A percentile compares a stretch with the other conserved stretches of the same genome.
Evolutionary conservation across 2,329 filamentous ascomycete species (phyloP).

Genomic region (Diaporthe ilicicola): DNA sequence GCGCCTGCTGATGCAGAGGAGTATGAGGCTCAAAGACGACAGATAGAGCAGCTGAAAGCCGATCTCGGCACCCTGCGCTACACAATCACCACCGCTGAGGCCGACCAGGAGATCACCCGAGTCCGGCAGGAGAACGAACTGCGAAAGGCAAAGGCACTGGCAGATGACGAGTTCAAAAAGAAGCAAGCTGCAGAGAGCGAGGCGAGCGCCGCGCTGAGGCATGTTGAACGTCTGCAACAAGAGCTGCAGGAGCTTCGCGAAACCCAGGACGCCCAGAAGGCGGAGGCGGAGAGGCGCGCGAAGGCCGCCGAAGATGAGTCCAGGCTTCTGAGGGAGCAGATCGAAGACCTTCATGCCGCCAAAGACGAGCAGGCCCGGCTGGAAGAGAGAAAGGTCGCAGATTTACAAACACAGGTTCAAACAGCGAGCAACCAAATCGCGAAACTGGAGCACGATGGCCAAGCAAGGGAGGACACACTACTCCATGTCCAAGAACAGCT

Average conservation of each 20-base stretch:
- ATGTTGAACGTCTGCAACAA: slow-evolving; percentile 57
- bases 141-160: slow-evolving; percentile 78
- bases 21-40: slow-evolving; percentile 64
- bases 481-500: slow-evolving; percentile 73
- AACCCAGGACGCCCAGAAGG: slow-evolving; percentile 62
- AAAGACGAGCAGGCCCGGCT: slow-evolving; percentile 76
- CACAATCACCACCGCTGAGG: slow-evolving; percentile 84
- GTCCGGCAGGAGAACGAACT: slow-evolving; percentile 86
- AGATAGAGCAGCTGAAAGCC: slow-evolving; percentile 83
- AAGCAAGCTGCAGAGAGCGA: slow-evolving; percentile 68
- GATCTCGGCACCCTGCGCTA: slow-evolving; percentile 90
- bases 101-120: slow-evolving; percentile 83
- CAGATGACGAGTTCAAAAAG: slow-evolving; percentile 84
- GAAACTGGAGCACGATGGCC: slow-evolving; percentile 67
- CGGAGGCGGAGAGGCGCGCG: slow-evolving; percentile 72
- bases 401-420: slow-evolving; percentile 62
- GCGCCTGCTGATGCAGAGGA: slow-evolving; percentile 66
- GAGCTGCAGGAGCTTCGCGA: slow-evolving; percentile 64
- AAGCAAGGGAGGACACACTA: slow-evolving; percentile 63
- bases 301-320: slow-evolving; percentile 78
- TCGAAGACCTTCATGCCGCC: slow-evolving; percentile 72
- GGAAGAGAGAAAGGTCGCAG: slow-evolving; percentile 61
- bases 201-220: slow-evolving; percentile 56
- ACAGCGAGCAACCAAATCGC: slow-evolving; percentile 58
- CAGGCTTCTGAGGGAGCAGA: slow-evolving; percentile 79